phyloP scores from a whole-genome alignment of 768 basidiomycete genomes.

The Tylopilus vinaceipallidus region DNA sequence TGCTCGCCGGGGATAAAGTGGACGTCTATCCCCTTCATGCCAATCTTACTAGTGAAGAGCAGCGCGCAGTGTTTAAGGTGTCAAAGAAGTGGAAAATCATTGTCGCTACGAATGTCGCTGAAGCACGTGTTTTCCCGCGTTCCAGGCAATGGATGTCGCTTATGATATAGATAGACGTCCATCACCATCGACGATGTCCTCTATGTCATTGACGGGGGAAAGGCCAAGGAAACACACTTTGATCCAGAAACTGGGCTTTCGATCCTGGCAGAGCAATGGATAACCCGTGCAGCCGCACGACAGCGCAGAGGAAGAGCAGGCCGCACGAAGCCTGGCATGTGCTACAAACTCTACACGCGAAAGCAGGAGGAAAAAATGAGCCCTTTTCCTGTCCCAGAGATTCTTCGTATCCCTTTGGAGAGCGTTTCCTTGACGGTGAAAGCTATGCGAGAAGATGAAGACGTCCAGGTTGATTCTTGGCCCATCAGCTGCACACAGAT shows the following conservation, averaged over 20 bases:
- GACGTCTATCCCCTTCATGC: slow-evolving; percentile 83
- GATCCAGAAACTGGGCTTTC: slow-evolving; percentile 74
- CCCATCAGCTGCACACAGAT: background rate
- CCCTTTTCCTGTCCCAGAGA: slow-evolving; percentile 81
- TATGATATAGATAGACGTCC: slow-evolving; percentile 56
- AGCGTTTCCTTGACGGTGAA: slow-evolving; percentile 80
- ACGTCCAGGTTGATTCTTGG: slow-evolving; percentile 60
- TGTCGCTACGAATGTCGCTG: slow-evolving; percentile 88
- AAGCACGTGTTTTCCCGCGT: slow-evolving; percentile 44
- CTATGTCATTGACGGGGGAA: slow-evolving; percentile 82
- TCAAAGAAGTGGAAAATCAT: slow-evolving; percentile 78
- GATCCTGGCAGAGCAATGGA: slow-evolving; percentile 74
- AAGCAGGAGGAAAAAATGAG: slow-evolving; percentile 68
- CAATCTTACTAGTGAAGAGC: slow-evolving; percentile 83
- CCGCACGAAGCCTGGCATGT: slow-evolving; percentile 75
- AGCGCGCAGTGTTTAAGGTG: slow-evolving; percentile 68
- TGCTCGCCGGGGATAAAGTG: slow-evolving; percentile 32
- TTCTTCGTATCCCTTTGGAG: slow-evolving; percentile 83
- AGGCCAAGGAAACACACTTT: slow-evolving; percentile 78
- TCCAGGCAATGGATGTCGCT: background rate
- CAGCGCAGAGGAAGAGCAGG: slow-evolving; percentile 92
- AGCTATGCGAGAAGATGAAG: slow-evolving; percentile 69
- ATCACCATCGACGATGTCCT: slow-evolving; percentile 89
- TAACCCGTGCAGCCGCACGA: slow-evolving; percentile 72
- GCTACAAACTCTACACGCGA: slow-evolving; percentile 86